Evolutionary conservation across 805 yeast genomes (phyloP).

Genomic region (Metahyphopichia silvanorum): DNA sequence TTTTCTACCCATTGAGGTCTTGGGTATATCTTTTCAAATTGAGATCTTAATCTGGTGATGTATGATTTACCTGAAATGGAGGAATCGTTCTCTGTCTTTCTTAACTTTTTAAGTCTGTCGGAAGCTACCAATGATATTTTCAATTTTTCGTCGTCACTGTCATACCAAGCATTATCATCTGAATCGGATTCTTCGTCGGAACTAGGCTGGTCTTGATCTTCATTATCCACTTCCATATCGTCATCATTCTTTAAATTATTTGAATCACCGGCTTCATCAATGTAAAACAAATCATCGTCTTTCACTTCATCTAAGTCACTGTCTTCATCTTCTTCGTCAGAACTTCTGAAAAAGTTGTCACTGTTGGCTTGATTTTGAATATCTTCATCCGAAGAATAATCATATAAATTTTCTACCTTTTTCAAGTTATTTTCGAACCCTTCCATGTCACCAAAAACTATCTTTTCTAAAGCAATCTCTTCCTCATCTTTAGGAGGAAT

Average conservation of each 20-base stretch:
- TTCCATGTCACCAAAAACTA: constrained; percentile 85
- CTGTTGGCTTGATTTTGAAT: constrained; percentile 23
- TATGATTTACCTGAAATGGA: constrained; percentile 58
- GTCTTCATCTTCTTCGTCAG: constrained; percentile 31
- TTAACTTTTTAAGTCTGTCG: constrained; percentile 67
- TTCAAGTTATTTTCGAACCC: constrained; percentile 68
- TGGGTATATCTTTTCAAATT: constrained; percentile 72
- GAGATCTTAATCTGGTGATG: constrained; percentile 62
- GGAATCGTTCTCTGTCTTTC: constrained; percentile 55
- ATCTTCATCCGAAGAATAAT: constrained; percentile 40
- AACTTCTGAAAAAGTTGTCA: constrained; percentile 21
- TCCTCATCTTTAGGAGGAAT: constrained; percentile 79
- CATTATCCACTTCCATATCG: constrained; percentile 18
- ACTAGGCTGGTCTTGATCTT: constrained; percentile 22
- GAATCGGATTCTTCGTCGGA: constrained; percentile 34
- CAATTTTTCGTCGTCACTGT: constrained; percentile 84
- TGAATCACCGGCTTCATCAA: constrained; percentile 39
- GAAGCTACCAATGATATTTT: constrained; percentile 56
- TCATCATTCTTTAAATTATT: constrained; percentile 10
- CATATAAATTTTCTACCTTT: constrained; percentile 55
- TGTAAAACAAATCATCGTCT: constrained; percentile 39
- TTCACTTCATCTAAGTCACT: constrained; percentile 28
- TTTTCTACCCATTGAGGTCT: constrained; percentile 75
- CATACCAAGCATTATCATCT: constrained; percentile 60
- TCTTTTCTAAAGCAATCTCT: constrained; percentile 72